These are phyloP conservation scores for Serendipita sp. DNA, from an alignment of 768 basidiomycete species.

Conservation along the genomic window DNA sequence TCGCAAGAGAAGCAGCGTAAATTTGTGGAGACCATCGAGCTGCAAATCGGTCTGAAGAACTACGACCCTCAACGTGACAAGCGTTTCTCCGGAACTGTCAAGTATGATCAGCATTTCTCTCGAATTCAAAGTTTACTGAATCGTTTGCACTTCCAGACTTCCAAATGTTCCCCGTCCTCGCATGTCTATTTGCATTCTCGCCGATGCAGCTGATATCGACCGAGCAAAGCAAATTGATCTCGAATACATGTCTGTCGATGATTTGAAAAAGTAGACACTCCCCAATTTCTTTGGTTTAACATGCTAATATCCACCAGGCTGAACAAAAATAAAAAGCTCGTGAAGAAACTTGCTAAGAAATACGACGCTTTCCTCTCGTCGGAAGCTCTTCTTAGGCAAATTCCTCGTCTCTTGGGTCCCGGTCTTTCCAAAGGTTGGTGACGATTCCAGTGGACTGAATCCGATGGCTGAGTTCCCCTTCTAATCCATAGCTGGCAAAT, in stretches of 20 bases:
- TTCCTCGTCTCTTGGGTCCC: slow-evolving; percentile 97
- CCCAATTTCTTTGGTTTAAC: neutral
- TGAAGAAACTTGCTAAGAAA: slow-evolving; percentile 99
- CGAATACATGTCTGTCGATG: slow-evolving; percentile 99
- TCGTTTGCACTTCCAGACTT: slow-evolving; percentile 38
- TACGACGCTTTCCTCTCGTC: slow-evolving; percentile 98
- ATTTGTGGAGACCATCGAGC: slow-evolving; percentile 88
- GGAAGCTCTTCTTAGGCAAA: slow-evolving; percentile 97
- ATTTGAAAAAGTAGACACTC: slow-evolving; percentile 80
- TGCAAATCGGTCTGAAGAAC: slow-evolving; percentile 96
- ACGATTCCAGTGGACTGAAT: neutral
- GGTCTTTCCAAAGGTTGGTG: slow-evolving; percentile 92
- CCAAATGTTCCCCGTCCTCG: slow-evolving; percentile 96
- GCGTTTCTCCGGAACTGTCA: slow-evolving; percentile 99
- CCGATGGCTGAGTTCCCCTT: neutral
- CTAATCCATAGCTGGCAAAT: slow-evolving; percentile 76
- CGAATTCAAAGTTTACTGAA: neutral
- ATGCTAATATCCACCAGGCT: slow-evolving; percentile 34
- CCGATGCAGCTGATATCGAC: slow-evolving; percentile 97
- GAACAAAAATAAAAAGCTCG: slow-evolving; percentile 99
- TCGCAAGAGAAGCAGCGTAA: slow-evolving; percentile 83
- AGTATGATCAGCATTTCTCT: slow-evolving; percentile 34
- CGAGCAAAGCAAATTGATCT: slow-evolving; percentile 95
- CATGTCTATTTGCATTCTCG: slow-evolving; percentile 99
- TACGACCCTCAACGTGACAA: slow-evolving; percentile 99